Conservation (phyloP, 2,329 filamentous ascomycete species). For the Chlorencoelia australis region DNA sequence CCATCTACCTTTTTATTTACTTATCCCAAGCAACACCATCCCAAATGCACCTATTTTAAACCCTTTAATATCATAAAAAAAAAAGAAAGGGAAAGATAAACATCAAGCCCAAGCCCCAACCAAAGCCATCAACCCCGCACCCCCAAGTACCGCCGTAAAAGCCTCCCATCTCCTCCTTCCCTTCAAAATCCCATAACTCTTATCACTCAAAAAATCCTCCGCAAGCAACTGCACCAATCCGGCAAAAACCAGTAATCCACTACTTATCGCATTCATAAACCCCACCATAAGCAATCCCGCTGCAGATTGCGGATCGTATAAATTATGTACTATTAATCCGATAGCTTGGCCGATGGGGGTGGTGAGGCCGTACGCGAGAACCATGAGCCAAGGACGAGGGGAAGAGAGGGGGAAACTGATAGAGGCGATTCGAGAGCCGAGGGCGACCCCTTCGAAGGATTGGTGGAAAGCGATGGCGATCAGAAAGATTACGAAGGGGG, state of each 20-base stretch:
- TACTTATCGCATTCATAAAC: constrained; percentile 78
- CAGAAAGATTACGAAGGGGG: constrained; percentile 69
- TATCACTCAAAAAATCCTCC: constrained; percentile 72
- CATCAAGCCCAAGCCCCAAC: constrained; percentile 52
- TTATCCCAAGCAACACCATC: too few species aligned
- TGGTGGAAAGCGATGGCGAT: constrained; percentile 78
- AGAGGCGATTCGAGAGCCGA: constrained; percentile 75
- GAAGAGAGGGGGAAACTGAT: constrained; percentile 69
- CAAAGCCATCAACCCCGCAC: constrained; percentile 53
- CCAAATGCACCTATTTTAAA: too few species aligned
- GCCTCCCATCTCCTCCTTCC: constrained; percentile 51
- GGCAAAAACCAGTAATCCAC: constrained; percentile 70
- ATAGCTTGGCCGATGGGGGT: constrained; percentile 80
- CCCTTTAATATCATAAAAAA: too few species aligned
- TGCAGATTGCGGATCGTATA: constrained; percentile 72
- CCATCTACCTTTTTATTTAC: too few species aligned
- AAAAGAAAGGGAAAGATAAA: neutral
- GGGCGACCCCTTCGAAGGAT: constrained; percentile 78
- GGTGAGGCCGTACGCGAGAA: constrained; percentile 63
- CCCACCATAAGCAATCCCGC: constrained; percentile 73
- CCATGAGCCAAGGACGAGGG: constrained; percentile 70
- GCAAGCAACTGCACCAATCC: constrained; percentile 76
- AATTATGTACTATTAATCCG: constrained; percentile 63
- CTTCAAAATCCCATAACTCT: constrained; percentile 48
- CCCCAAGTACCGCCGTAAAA: constrained; percentile 49